Base-by-base conservation (phyloP, 306 rosid genomes). In the Begonia peltatifolia region DNA sequence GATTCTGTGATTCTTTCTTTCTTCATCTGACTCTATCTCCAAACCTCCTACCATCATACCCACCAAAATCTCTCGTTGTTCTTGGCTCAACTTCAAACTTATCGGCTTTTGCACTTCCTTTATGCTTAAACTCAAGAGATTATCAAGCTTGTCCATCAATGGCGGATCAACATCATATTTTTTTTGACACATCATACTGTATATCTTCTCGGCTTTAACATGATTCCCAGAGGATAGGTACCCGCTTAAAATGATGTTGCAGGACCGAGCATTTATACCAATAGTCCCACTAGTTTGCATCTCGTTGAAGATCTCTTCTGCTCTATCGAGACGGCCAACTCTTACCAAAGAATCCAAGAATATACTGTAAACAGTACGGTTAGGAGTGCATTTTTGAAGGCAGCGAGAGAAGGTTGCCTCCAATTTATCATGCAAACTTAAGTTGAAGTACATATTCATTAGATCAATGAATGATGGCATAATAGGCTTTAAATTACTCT, bases 41-140 rank as follows among this genome's bases (percentile, higher is more conserved):
- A 89, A 62, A 49, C 97, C 97, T 53, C 97, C 95, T 61, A 89
- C 68, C 57, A 85, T 80, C 66, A 89, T 52, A 60, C 97, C 95
- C 57, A 89, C 76, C 63, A 85, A 76, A 47, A 80, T 75, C 68
- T 89, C 97, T 56, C 97, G 71, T 64, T 85, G 95, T 43, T 85
- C 94, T 60, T 80, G 80, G 74, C 84, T 89, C 60, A 89, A 73
- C 77, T 71, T 85, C 70, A 70, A 66, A 79, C 76, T 82, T 50
- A 56, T 49, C 54, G 84, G 90, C 47, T 58, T 82, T 67, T 58
- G 80, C 61, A 74, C 68, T 47, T 43, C 56, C 63, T 71, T 76
- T 73, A 71, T 75, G 55, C 72, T 82, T 81, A 80, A 74, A 74
- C 95, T 89, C 61, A 89, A 59, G 54, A 85, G 63, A 68, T 68